phyloP scores from a whole-genome alignment of 345 rosid species.

The Hibiscus trionum region DNA sequence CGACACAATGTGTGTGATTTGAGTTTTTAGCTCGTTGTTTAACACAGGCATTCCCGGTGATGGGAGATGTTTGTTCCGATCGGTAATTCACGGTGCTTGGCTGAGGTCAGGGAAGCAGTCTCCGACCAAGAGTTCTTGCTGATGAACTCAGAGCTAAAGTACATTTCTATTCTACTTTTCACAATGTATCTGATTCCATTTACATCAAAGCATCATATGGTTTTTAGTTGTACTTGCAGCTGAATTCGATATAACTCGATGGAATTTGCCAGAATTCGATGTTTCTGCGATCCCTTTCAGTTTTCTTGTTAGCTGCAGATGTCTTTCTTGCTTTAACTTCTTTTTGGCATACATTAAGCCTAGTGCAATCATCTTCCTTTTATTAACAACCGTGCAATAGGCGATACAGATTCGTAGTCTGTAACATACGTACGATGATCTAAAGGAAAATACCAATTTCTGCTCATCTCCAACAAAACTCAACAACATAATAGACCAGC shows the following conservation, averaged over 20 bases:
- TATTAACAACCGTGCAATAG: not conserved
- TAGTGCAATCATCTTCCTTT: not conserved
- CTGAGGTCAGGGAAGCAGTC: slow-evolving; percentile 46
- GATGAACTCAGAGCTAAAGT: slow-evolving; percentile 60
- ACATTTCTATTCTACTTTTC: not conserved
- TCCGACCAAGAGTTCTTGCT: slow-evolving; percentile 44
- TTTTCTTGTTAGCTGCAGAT: no score
- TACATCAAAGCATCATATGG: not conserved
- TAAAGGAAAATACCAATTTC: not conserved
- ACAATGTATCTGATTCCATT: not conserved
- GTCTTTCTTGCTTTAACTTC: no score
- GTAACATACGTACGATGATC: not conserved
- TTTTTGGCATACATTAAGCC: no score
- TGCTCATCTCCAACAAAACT: not conserved
- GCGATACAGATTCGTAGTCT: not conserved
- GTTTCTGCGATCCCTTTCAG: no score
- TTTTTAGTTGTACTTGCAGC: not conserved
- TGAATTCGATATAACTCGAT: not conserved
- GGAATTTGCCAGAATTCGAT: no score
- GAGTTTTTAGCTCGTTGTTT: not conserved
- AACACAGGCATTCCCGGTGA: slow-evolving; percentile 51
- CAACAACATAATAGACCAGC: not conserved
- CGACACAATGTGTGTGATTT: no score
- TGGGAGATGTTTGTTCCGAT: slow-evolving; percentile 65
- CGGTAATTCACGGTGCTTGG: slow-evolving; percentile 48